Evolutionary conservation across 768 basidiomycete species (phyloP).

Genomic region (Leucosporidium scottii): DNA sequence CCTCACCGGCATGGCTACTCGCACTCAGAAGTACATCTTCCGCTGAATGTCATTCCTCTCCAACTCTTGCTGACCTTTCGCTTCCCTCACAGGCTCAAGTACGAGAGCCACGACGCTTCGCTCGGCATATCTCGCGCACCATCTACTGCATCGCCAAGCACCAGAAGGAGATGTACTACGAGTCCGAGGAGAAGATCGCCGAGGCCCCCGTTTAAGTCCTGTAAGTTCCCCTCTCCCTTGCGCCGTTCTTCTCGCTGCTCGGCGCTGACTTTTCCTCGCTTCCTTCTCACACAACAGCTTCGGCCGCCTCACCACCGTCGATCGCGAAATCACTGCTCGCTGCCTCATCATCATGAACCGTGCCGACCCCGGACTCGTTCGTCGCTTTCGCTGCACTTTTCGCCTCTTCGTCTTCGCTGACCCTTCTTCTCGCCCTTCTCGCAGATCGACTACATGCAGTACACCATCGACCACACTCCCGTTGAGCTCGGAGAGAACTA

Average conservation of each 20-base stretch:
- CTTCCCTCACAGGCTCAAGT: constrained; percentile 52
- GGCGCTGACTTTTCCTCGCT: neutral
- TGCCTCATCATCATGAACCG: constrained; percentile 97
- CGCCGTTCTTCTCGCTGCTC: neutral
- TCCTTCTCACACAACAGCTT: constrained; percentile 44
- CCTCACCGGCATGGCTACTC: constrained; percentile 84
- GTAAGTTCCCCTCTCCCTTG: constrained; percentile 11
- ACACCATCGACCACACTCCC: constrained; percentile 74
- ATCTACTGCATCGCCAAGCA: constrained; percentile 95
- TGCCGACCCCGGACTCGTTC: constrained; percentile 74
- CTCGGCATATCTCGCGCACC: constrained; percentile 62
- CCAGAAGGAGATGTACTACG: constrained; percentile 93
- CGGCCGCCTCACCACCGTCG: constrained; percentile 84
- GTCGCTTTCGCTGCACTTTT: constrained; percentile 13
- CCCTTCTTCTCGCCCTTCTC: neutral
- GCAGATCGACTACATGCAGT: constrained; percentile 82
- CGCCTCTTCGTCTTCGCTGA: neutral
- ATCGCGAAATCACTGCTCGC: constrained; percentile 86
- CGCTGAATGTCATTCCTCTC: constrained; percentile 26
- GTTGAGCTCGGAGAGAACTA: constrained; percentile 74
- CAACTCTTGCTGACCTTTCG: constrained; percentile 10
- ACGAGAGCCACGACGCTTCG: constrained; percentile 82
- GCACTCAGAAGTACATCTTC: constrained; percentile 64
- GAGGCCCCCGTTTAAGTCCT: constrained; percentile 63
- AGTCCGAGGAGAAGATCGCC: constrained; percentile 78